Conservation (phyloP, 192 early-diverging fungal genomes). For the Coemansia sp. region DNA sequence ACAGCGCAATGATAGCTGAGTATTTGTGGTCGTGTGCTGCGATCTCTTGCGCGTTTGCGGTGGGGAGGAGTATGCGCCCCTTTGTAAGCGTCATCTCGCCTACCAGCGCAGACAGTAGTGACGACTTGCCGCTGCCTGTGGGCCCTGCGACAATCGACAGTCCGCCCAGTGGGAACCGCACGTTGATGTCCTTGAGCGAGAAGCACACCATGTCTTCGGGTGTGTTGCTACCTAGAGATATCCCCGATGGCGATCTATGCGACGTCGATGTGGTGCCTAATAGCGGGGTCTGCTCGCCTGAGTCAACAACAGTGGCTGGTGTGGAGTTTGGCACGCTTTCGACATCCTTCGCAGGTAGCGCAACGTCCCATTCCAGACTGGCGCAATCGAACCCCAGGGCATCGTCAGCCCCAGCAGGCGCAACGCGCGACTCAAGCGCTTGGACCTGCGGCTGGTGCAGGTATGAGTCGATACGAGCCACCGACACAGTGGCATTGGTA, state of each 20-base stretch:
- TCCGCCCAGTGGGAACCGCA: constrained; percentile 65
- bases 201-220: constrained; percentile 42
- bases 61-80: constrained; percentile 33
- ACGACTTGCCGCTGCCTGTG: constrained; percentile 89
- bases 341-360: neutral
- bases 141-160: constrained; percentile 80
- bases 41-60: constrained; percentile 11
- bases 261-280: neutral
- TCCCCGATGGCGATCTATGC: constrained; percentile 1
- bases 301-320: neutral
- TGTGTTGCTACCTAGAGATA: neutral
- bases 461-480: constrained; percentile 71
- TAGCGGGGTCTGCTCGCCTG: constrained; percentile 20
- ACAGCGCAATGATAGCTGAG: constrained; percentile 11
- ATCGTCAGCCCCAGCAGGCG: neutral
- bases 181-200: constrained; percentile 60
- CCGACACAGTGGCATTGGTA: constrained; percentile 65
- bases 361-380: constrained; percentile 35
- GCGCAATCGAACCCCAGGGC: constrained; percentile 35
- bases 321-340: constrained; percentile 8
- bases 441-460: constrained; percentile 72
- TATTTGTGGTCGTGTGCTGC: neutral
- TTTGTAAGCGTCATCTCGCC: constrained; percentile 67
- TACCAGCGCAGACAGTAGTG: constrained; percentile 72
- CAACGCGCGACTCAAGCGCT: constrained; percentile 41